Base-by-base conservation (phyloP, 345 rosid species). In the Geranium rotundifolium region DNA sequence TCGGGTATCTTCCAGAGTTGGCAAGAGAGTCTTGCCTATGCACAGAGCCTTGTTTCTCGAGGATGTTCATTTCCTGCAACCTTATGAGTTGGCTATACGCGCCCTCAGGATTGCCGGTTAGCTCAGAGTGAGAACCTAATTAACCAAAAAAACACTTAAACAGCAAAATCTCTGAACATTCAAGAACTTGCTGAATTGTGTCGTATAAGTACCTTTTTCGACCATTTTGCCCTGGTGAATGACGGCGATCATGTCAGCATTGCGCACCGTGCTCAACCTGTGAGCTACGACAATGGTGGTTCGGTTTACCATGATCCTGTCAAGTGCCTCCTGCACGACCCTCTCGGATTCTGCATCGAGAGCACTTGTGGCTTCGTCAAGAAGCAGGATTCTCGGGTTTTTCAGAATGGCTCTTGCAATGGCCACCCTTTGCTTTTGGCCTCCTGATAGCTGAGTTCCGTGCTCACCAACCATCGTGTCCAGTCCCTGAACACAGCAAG, bases 1-100 rank as follows among this genome's bases (percentile, higher is more conserved):
- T 68, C 4, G 71, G 57, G 46, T 39, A 30, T 56, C 71, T 68
- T 57, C 66, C 66, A 7, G 66, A 60, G 29, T 62, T 54, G 12
- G 46, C n/a, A 6, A 37, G 23, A 46, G 27, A 18, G 29, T 62
- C 71, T 17, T 56, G 62, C n/a, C 56, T 6, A 2, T 58, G 41
- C 19, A 56, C 66, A 2, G 52, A 61, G 55, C 31, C 62, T 54
- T 70, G 67, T 41, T 68, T 72, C n/a, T 70, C 62, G 56, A 62
- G 81, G 57, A 65, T 70, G 59, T 71, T 80, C 17, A 75, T 19
- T 63, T 88, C 93, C 60, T 88, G 97, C 56, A 88, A 79, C 27
- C 85, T 73, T 63, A 88, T 75, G 49, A 90, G 93, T 73, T 79
- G 97, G 10, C 85, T 73, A 62, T 88, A 88, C n/a, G 89, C 91